phyloP scores from a whole-genome alignment of 768 basidiomycete species.

The Tephrocybe sp. region DNA sequence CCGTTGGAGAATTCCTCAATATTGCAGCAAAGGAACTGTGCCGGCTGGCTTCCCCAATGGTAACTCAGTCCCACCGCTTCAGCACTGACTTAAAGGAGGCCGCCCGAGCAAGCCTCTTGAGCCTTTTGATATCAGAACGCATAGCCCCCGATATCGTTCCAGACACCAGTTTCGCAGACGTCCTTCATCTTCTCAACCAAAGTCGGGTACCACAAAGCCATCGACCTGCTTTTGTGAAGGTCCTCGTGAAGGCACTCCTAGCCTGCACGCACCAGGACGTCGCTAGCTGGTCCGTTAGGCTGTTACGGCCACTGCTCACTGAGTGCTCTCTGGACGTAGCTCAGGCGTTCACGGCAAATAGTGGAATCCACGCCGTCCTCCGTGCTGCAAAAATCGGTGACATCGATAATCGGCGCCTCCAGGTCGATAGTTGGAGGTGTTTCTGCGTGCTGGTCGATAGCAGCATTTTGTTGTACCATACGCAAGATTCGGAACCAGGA shows the following conservation, averaged over 20 bases:
- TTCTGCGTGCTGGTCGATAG: conserved; percentile 36
- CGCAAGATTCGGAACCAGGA: no score
- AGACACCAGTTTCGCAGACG: conserved; percentile 33
- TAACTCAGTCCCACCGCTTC: conserved; percentile 28
- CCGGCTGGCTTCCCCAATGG: conserved; percentile 30
- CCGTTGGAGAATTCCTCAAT: conserved; percentile 29
- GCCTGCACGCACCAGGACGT: conserved; percentile 31
- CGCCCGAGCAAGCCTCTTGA: conserved; percentile 34
- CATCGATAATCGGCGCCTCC: conserved; percentile 36
- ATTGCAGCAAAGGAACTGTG: conserved; percentile 33
- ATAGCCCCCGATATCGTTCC: conserved; percentile 29
- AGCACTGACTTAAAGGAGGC: conserved; percentile 24
- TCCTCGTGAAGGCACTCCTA: conserved; percentile 29
- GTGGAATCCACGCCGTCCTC: conserved; percentile 35
- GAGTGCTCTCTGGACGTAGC: conserved; percentile 25
- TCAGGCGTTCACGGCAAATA: conserved; percentile 29
- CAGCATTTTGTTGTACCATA: conserved; percentile 19
- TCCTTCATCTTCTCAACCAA: conserved; percentile 37
- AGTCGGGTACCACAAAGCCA: conserved; percentile 22
- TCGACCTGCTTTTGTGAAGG: conserved; percentile 28
- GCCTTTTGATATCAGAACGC: conserved; percentile 33
- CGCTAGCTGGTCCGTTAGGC: conserved; percentile 32
- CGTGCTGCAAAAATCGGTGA: conserved; percentile 32
- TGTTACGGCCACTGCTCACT: conserved; percentile 31
- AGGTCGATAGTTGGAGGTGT: conserved; percentile 38